These are phyloP conservation scores for Aspergillus felis DNA, from an alignment of 2,329 filamentous ascomycete genomes.

Conservation along the genomic window DNA sequence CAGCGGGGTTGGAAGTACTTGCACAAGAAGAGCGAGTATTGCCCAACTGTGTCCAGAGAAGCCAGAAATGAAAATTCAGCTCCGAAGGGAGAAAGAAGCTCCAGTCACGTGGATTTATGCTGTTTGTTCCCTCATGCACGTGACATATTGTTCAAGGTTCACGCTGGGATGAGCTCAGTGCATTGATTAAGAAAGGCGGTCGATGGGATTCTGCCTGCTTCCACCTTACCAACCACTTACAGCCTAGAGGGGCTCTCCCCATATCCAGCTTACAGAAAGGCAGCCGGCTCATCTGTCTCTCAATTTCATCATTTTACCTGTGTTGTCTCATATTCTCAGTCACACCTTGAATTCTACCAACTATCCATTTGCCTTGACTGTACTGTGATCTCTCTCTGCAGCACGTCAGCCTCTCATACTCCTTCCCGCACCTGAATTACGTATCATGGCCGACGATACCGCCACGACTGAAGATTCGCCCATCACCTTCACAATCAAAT, in stretches of 20 bases:
- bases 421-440: conserved; percentile 6
- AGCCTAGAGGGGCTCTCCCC: not conserved
- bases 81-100: conserved; percentile 20
- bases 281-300: not conserved
- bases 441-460: conserved; percentile 40
- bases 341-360: not conserved
- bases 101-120: conserved; percentile 10
- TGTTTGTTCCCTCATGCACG: conserved; percentile 13
- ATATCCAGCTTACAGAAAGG: conserved; percentile 4
- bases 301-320: not conserved
- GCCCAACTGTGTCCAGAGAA: conserved; percentile 7
- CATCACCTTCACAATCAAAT: conserved; percentile 95
- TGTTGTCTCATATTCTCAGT: not conserved
- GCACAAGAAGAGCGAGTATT: conserved; percentile 6
- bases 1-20: conserved; percentile 2
- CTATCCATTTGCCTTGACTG: not conserved
- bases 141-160: not conserved
- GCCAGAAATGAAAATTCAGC: conserved; percentile 28
- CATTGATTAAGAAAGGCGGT: conserved; percentile 11
- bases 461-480: conserved; percentile 61
- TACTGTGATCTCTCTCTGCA: conserved; percentile 1
- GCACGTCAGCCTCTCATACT: not conserved
- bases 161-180: conserved; percentile 12
- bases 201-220: conserved; percentile 39
- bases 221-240: conserved; percentile 15